Conservation (phyloP, 495 filamentous ascomycete species). For the Penicillium diatomitis region DNA sequence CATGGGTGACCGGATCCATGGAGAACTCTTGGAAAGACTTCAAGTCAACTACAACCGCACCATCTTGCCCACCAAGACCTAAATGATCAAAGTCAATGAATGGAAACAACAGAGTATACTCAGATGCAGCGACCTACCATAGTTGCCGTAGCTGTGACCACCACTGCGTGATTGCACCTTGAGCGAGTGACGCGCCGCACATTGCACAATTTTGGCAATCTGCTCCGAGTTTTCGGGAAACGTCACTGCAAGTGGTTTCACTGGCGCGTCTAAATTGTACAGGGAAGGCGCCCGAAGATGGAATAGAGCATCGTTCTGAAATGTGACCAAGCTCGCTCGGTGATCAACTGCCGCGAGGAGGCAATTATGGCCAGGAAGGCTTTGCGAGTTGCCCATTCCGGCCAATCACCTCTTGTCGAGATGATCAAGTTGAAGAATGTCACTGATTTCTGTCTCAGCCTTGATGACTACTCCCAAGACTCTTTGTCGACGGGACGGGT, state of each 20-base stretch:
- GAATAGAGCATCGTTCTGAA: constrained; percentile 5
- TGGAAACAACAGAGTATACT: no score
- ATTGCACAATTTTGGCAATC: constrained; percentile 50
- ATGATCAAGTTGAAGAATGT: no score
- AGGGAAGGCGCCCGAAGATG: not conserved
- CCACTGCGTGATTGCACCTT: constrained; percentile 64
- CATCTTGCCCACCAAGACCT: constrained; percentile 39
- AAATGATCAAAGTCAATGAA: constrained; percentile 26
- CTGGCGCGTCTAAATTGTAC: constrained; percentile 57
- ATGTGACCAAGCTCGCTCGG: constrained; percentile 1
- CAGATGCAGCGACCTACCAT: constrained; percentile 15
- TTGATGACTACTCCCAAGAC: no score
- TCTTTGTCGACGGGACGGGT: no score
- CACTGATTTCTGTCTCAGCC: no score
- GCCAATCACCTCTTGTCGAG: not conserved
- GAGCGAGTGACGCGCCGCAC: constrained; percentile 41
- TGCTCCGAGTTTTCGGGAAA: constrained; percentile 49
- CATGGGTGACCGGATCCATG: constrained; percentile 41
- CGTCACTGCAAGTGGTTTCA: constrained; percentile 52
- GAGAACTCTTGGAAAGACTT: constrained; percentile 40
- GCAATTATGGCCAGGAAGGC: constrained; percentile 8
- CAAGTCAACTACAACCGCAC: constrained; percentile 37
- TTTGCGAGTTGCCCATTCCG: constrained; percentile 6
- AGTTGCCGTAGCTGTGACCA: constrained; percentile 64
- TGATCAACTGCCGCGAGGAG: constrained; percentile 8